phyloP scores from a whole-genome alignment of 225 moss, liverwort and hornwort genomes.

The Pseudoscleropodium purum region DNA sequence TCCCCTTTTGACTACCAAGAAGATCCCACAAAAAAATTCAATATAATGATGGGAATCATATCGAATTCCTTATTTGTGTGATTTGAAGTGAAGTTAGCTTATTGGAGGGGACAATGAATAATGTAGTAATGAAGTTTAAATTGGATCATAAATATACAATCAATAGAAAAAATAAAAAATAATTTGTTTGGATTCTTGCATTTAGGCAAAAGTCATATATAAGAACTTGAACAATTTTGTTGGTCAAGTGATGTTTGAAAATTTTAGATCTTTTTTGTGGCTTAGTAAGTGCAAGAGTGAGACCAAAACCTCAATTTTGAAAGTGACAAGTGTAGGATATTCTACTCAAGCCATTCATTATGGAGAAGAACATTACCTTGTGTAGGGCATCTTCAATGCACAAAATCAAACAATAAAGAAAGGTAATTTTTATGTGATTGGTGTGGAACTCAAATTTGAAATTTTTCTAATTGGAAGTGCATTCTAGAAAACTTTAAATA shows the following conservation, averaged over 20 bases:
- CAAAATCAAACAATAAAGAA: fast-evolving
- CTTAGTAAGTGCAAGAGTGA: neutral
- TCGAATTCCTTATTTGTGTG: too few relatives aligned
- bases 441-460: fast-evolving
- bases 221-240: neutral
- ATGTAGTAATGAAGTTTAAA: too few relatives aligned
- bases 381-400: neutral
- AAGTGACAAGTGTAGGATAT: neutral
- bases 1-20: too few relatives aligned
- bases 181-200: too few relatives aligned
- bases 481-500: neutral
- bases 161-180: neutral
- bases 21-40: too few relatives aligned
- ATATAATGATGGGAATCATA: too few relatives aligned
- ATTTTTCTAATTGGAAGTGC: fast-evolving
- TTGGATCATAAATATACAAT: neutral
- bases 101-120: neutral
- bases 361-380: fast-evolving
- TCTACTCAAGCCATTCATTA: neutral
- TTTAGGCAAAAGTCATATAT: neutral
- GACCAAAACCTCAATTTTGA: neutral
- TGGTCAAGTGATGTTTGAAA: neutral
- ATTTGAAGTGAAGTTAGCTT: too few relatives aligned
- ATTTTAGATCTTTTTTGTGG: neutral
- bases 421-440: neutral